phyloP scores from a whole-genome alignment of 352 stramenopile species.

The Globisporangium lucens region DNA sequence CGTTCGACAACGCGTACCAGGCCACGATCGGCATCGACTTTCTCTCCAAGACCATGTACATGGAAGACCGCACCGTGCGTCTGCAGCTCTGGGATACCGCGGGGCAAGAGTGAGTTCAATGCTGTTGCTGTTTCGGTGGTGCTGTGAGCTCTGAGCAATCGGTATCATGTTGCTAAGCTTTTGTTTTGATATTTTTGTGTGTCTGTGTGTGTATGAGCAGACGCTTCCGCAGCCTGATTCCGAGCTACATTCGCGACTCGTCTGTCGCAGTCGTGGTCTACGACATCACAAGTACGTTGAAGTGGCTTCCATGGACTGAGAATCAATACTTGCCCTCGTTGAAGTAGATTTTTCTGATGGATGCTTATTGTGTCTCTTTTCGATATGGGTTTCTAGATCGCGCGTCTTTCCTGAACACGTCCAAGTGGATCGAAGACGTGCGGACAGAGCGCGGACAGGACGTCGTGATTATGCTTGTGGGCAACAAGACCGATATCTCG shows the following conservation, averaged over 20 bases:
- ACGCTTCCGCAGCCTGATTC: conserved; percentile 93
- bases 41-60: conserved; percentile 99
- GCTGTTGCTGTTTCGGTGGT: not conserved
- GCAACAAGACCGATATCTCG: conserved; percentile 99
- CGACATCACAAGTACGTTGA: conserved; percentile 95
- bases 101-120: conserved; percentile 89
- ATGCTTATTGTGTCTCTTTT: not conserved
- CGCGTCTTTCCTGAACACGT: conserved; percentile 97
- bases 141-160: not conserved
- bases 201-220: conserved; percentile 24
- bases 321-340: not conserved
- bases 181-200: conserved; percentile 8
- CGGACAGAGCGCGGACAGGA: conserved; percentile 97
- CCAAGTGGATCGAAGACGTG: conserved; percentile 99
- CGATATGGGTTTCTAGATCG: conserved; percentile 46
- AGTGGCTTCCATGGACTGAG: not conserved
- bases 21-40: conserved; percentile 99
- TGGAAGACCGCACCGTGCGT: conserved; percentile 97
- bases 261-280: conserved; percentile 99
- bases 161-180: not conserved
- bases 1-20: conserved; percentile 96
- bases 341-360: not conserved
- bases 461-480: conserved; percentile 99
- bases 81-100: conserved; percentile 99
- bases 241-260: conserved; percentile 98